Evolutionary conservation across 345 rosid genomes (phyloP).

Genomic region (Linum lewisii): DNA sequence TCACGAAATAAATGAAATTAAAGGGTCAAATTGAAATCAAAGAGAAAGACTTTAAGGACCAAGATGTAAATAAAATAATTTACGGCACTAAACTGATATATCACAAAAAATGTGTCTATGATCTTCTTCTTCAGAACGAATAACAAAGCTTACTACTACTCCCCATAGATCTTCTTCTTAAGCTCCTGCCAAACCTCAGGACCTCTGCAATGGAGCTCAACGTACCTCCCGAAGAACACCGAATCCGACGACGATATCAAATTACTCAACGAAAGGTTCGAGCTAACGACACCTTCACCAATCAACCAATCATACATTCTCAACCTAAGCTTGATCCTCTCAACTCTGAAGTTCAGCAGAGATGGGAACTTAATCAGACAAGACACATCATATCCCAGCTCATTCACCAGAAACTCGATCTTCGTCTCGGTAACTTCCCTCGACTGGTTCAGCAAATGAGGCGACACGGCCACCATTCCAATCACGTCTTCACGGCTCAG

Average conservation of each 20-base stretch:
- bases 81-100: too few species aligned
- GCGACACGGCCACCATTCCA: slow-evolving; percentile 43
- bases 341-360: slow-evolving; percentile 33
- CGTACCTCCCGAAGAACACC: slow-evolving; percentile 28
- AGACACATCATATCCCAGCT: slow-evolving; percentile 48
- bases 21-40: too few species aligned
- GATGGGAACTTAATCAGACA: slow-evolving; percentile 41
- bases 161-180: slow-evolving; percentile 30
- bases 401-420: slow-evolving; percentile 38
- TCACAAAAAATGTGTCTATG: too few species aligned
- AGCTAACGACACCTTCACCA: slow-evolving; percentile 30
- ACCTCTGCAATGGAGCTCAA: slow-evolving; percentile 50
- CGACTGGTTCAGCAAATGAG: slow-evolving; percentile 50
- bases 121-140: too few species aligned
- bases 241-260: slow-evolving; percentile 37
- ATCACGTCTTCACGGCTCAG: slow-evolving; percentile 44
- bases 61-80: too few species aligned
- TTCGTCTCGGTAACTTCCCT: slow-evolving; percentile 43
- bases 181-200: slow-evolving; percentile 46
- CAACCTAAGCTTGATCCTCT: slow-evolving; percentile 46
- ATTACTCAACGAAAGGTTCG: slow-evolving; percentile 34
- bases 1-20: too few species aligned
- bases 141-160: too few species aligned
- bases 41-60: too few species aligned
- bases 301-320: slow-evolving; percentile 66